phyloP scores from a whole-genome alignment of 225 moss, liverwort and hornwort genomes.

The Climacium dendroides region DNA sequence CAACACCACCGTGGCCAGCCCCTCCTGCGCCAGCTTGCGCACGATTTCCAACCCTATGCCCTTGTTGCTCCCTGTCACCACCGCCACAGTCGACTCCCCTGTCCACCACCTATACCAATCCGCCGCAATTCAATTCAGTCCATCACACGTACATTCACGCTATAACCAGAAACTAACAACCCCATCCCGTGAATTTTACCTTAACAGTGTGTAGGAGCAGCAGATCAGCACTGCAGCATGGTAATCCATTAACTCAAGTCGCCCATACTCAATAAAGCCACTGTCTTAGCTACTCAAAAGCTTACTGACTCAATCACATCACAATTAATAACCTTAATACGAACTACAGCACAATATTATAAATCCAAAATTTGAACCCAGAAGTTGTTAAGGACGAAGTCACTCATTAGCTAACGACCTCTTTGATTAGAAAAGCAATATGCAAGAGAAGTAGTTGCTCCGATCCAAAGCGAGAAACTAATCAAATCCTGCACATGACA shows the following conservation, averaged over 20 bases:
- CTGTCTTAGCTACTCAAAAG: not conserved
- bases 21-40: not conserved
- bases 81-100: not conserved
- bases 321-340: too few relatives aligned
- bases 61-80: not conserved
- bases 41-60: not conserved
- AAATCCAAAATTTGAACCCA: not conserved
- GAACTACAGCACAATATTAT: not conserved
- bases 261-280: not conserved
- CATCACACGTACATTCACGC: not conserved
- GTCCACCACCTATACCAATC: not conserved
- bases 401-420: not conserved
- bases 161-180: not conserved
- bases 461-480: not conserved
- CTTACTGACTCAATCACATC: not conserved
- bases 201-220: not conserved
- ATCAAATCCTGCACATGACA: not conserved
- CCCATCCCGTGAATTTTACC: not conserved
- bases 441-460: not conserved
- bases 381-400: not conserved
- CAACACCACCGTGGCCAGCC: not conserved
- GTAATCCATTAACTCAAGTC: not conserved
- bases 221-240: not conserved
- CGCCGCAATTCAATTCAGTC: not conserved
- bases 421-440: not conserved